These are phyloP conservation scores for Sphaerosporella brunnea DNA, from an alignment of 495 filamentous ascomycete genomes.

Conservation along the genomic window DNA sequence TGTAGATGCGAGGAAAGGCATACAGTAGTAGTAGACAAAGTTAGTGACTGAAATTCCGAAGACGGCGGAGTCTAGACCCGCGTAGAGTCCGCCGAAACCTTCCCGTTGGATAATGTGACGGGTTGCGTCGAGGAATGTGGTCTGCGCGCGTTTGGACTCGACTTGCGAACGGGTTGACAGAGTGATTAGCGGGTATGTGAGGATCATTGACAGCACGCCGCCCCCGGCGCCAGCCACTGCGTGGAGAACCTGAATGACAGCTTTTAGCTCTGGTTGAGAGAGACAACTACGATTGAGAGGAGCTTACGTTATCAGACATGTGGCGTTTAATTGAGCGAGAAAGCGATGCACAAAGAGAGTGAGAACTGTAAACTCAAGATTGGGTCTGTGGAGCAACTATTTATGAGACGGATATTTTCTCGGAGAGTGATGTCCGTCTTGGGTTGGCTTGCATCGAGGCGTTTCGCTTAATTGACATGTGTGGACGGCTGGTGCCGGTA, in stretches of 20 bases:
- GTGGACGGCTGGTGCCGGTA: too few relatives aligned
- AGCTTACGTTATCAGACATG: constrained; percentile 9
- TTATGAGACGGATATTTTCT: too few relatives aligned
- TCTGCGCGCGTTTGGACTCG: constrained; percentile 81
- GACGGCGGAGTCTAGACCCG: constrained; percentile 72
- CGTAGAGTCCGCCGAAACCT: constrained; percentile 70
- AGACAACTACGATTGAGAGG: neutral
- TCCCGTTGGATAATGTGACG: constrained; percentile 80
- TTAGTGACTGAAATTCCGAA: constrained; percentile 98
- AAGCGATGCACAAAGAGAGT: too few relatives aligned
- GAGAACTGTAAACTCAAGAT: too few relatives aligned
- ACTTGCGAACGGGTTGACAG: constrained; percentile 96
- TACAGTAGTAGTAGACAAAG: constrained; percentile 99
- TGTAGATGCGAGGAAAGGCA: neutral
- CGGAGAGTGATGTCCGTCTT: too few relatives aligned
- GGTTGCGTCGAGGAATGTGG: constrained; percentile 60
- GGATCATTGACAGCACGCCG: constrained; percentile 81
- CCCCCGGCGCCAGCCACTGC: constrained; percentile 37
- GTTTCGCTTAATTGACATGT: too few relatives aligned
- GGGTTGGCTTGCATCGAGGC: too few relatives aligned
- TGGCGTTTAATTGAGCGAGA: too few relatives aligned
- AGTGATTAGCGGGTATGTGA: constrained; percentile 96
- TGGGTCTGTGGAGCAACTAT: too few relatives aligned
- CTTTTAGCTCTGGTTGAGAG: neutral
- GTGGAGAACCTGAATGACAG: constrained; percentile 18